These are phyloP conservation scores for Cornus controversa DNA, from an alignment of 148 eudicot species.

Conservation along the genomic window DNA sequence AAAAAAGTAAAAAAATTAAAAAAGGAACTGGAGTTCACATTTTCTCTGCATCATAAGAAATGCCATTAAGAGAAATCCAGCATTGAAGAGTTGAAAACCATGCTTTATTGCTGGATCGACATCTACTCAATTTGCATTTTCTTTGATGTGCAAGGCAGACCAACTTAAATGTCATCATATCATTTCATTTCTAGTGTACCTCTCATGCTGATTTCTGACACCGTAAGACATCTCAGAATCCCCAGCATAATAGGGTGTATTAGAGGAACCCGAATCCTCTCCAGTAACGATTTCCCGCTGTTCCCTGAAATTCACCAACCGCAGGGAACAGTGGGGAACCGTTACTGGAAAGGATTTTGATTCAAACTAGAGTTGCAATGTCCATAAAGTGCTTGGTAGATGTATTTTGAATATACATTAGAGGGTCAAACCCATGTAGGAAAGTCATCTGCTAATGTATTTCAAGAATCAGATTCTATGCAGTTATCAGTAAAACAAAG, in stretches of 20 bases:
- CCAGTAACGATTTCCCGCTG: too few species aligned
- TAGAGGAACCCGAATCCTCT: too few species aligned
- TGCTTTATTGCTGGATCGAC: too few species aligned
- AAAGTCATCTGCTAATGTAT: neutral
- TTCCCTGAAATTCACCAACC: too few species aligned
- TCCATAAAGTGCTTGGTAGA: neutral
- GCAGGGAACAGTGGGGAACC: too few species aligned
- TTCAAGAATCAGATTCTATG: neutral
- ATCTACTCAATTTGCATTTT: neutral
- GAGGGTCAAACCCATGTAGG: neutral
- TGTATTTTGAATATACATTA: neutral
- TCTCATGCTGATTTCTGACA: neutral
- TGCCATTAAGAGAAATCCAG: neutral
- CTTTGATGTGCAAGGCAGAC: neutral
- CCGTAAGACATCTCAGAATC: neutral
- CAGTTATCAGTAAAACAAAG: neutral
- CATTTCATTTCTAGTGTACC: neutral
- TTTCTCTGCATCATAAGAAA: neutral
- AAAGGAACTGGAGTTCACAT: neutral
- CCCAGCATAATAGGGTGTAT: neutral
- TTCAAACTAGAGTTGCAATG: neutral
- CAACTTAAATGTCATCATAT: neutral
- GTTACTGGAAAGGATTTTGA: too few species aligned
- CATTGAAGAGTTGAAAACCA: neutral
- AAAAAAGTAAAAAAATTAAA: too few species aligned